A percentile compares a stretch with the other conserved stretches of the same genome.
phyloP scores from a whole-genome alignment of 768 basidiomycete genomes.

The Tremella yokohamensis region DNA sequence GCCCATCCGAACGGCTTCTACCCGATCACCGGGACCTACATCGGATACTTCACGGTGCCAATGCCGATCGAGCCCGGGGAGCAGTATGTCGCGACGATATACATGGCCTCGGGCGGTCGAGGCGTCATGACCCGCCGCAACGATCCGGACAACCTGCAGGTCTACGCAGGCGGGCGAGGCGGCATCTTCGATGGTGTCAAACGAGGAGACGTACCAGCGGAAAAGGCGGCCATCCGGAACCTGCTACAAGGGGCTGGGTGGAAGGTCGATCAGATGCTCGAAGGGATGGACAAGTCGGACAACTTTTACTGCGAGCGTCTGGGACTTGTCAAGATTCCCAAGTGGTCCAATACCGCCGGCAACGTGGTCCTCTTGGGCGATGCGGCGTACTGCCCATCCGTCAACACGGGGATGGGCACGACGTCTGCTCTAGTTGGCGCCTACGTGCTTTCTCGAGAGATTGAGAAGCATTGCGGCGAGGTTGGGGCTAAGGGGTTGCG shows the following conservation, averaged over 20 bases:
- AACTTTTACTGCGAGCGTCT: slow-evolving; percentile 36
- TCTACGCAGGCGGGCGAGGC: background rate
- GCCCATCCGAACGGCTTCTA: background rate
- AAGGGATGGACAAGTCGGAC: slow-evolving; percentile 17
- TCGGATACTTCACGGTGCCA: slow-evolving; percentile 12
- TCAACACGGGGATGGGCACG: slow-evolving; percentile 40
- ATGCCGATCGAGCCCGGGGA: background rate
- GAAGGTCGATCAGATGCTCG: slow-evolving; percentile 25
- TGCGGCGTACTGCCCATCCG: slow-evolving; percentile 32
- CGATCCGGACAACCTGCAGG: background rate
- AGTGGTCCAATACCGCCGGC: slow-evolving; percentile 12
- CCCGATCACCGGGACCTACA: slow-evolving; percentile 1
- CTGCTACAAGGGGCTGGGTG: slow-evolving; percentile 22
- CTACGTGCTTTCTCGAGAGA: slow-evolving; percentile 38
- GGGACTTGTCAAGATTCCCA: slow-evolving; percentile 17
- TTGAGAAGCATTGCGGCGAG: no score
- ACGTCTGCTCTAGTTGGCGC: slow-evolving; percentile 29
- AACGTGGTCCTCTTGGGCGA: slow-evolving; percentile 38
- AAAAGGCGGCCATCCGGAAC: slow-evolving; percentile 14
- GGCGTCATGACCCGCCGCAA: slow-evolving; percentile 9
- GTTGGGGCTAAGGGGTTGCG: slow-evolving; percentile 14
- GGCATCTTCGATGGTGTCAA: background rate
- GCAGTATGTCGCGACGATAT: background rate
- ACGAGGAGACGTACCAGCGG: background rate
- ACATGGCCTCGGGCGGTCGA: background rate